A percentile compares a stretch with the other conserved stretches of the same genome.
Evolutionary conservation across 2,329 filamentous ascomycete species (phyloP).

Genomic region (Stemphylium beticola): DNA sequence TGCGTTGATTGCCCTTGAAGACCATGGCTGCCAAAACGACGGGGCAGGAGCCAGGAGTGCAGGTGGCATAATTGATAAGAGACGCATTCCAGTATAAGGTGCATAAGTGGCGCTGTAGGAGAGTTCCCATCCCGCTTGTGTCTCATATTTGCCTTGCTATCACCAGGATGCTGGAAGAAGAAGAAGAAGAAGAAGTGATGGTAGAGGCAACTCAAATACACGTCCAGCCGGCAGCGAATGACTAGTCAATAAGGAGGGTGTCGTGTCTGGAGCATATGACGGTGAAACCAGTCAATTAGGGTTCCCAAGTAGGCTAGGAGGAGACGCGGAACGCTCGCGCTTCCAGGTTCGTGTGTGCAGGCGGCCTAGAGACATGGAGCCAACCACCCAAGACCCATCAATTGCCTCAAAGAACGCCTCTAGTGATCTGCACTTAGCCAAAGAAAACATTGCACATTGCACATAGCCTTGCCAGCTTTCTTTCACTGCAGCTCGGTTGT

Average conservation of each 20-base stretch:
- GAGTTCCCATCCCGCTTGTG: constrained; percentile 12
- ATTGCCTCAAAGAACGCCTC: constrained; percentile 23
- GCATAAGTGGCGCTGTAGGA: constrained; percentile 12
- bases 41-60: neutral
- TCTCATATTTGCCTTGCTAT: constrained; percentile 13
- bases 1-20: constrained; percentile 1
- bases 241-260: constrained; percentile 1
- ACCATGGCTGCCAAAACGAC: constrained; percentile 1
- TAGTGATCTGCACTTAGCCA: constrained; percentile 4
- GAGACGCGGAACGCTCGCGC: constrained; percentile 28
- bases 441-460: constrained; percentile 5
- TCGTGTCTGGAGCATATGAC: constrained; percentile 10
- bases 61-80: constrained; percentile 8
- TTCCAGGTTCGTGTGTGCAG: constrained; percentile 17
- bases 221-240: constrained; percentile 5
- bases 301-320: constrained; percentile 26
- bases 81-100: neutral
- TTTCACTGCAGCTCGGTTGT: neutral
- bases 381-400: constrained; percentile 22
- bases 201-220: neutral
- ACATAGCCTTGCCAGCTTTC: neutral
- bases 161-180: constrained; percentile 7
- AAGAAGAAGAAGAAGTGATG: neutral
- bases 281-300: constrained; percentile 21
- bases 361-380: constrained; percentile 15